Base-by-base conservation (phyloP, 768 basidiomycete species). In the Amanita polypyramis region DNA sequence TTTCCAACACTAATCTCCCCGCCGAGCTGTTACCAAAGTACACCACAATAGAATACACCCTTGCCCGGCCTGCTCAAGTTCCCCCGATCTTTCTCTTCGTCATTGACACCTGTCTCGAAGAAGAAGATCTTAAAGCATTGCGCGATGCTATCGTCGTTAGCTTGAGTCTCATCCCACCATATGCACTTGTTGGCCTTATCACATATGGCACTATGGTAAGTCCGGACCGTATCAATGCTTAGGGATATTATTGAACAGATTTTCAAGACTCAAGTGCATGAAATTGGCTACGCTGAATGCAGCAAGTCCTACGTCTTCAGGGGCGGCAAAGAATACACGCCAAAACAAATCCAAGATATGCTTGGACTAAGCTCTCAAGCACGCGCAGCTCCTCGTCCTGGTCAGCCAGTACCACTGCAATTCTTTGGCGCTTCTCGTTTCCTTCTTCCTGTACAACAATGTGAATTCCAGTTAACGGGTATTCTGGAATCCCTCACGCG, bases 21-120 rank as follows among this genome's bases (percentile, higher is more conserved):
- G 86, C 93, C 11, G 96, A 99, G 63, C 77, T 99, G 25, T 67
- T 98, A 33, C 93, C 95, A 60, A 94, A 96, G 68, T 98, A 97
- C 74, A 98, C 96, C 27, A 99, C 96, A 6, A 96, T 99, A 67
- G 96, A 99, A 68, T 99, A 99, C 70, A 98, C 95, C n/a, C 85
- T 98, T 40, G 75, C 85, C 20, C 80, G 95, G 52, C 84, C 90
- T 1, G 90, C 83, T 10, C 90, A 85, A 58, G 84, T 95, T 38
- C 94, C 95, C 3, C 95, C 96, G 44, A 79, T 98, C 65, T 98
- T 99, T 75, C 75, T 99, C 37, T 96, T 93, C 62, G 93, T 97
- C 45, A 83, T 99, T 41, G 95, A 98, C 64, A 97, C 94, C 19
- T 99, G 96, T 63, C 74, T 98, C 55, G 90, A 93, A 56, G 87